phyloP scores from a whole-genome alignment of 768 basidiomycete genomes.

The Russula dissimulans region DNA sequence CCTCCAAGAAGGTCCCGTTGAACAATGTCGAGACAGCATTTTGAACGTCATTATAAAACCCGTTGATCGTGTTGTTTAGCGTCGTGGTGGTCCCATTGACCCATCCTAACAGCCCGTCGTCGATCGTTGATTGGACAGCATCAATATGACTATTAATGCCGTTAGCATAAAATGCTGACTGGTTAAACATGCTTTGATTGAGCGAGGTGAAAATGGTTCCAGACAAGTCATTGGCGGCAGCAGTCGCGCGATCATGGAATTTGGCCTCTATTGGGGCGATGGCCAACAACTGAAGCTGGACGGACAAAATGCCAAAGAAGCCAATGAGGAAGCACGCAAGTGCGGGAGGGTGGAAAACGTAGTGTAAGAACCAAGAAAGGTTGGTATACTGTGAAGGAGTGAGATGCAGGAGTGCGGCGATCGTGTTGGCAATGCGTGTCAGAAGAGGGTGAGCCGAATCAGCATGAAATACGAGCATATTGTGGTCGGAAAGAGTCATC shows the following conservation, averaged over 20 bases:
- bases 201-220: conserved; percentile 63
- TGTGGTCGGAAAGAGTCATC: conserved; percentile 61
- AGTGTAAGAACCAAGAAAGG: conserved; percentile 82
- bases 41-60: conserved; percentile 83
- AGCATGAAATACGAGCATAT: conserved; percentile 65
- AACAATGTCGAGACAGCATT: conserved; percentile 69
- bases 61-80: conserved; percentile 77
- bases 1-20: conserved; percentile 73
- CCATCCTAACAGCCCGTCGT: conserved; percentile 90
- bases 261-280: conserved; percentile 62
- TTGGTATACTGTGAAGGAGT: conserved; percentile 55
- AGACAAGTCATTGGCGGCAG: conserved; percentile 57
- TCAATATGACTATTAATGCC: conserved; percentile 66
- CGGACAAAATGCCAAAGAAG: conserved; percentile 77
- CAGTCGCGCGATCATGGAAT: conserved; percentile 53
- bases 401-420: conserved; percentile 45
- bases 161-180: conserved; percentile 70
- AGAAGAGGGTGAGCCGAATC: conserved; percentile 66
- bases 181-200: conserved; percentile 76
- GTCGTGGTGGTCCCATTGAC: conserved; percentile 83
- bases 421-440: conserved; percentile 48
- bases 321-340: conserved; percentile 89
- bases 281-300: conserved; percentile 80
- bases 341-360: conserved; percentile 86
- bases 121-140: conserved; percentile 63